Evolutionary conservation across 2,329 filamentous ascomycete species (phyloP).

Genomic region (Monilinia fructigena): DNA sequence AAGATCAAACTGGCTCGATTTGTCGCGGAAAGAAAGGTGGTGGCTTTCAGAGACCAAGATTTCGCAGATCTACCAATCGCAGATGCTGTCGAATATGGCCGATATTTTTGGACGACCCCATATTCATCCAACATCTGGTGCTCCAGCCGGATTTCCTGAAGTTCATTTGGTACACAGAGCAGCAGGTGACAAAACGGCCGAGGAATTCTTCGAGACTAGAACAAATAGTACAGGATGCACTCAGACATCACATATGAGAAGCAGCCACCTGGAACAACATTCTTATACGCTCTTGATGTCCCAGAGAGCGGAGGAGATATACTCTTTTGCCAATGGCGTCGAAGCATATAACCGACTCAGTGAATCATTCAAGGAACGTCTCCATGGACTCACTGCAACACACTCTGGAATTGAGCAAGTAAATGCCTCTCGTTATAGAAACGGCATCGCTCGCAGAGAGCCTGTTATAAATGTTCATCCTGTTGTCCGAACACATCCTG

Average conservation of each 20-base stretch:
- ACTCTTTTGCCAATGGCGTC: conserved; percentile 74
- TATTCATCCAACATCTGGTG: conserved; percentile 76
- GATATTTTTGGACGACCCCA: conserved; percentile 82
- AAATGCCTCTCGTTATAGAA: conserved; percentile 62
- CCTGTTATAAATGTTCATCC: conserved; percentile 74
- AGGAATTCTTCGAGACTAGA: conserved; percentile 63
- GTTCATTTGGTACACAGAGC: conserved; percentile 77
- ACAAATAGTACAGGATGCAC: conserved; percentile 85
- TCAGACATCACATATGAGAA: conserved; percentile 84
- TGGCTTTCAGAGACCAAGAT: conserved; percentile 75
- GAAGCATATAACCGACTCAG: conserved; percentile 81
- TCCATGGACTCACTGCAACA: conserved; percentile 77
- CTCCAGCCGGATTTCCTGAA: conserved; percentile 70
- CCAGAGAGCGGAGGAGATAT: conserved; percentile 79
- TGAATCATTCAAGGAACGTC: conserved; percentile 72
- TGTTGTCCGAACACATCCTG: conserved; percentile 76
- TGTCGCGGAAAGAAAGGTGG: conserved; percentile 74
- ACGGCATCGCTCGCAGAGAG: conserved; percentile 71
- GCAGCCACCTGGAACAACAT: conserved; percentile 87
- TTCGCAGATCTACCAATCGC: conserved; percentile 68
- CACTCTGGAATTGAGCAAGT: conserved; percentile 84
- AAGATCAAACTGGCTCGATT: conserved; percentile 77
- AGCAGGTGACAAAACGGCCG: conserved; percentile 59
- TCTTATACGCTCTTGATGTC: conserved; percentile 82
- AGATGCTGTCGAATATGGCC: conserved; percentile 66